Evolutionary conservation across 805 yeast species (phyloP).

Genomic region (Cyberlindnera petersonii): DNA sequence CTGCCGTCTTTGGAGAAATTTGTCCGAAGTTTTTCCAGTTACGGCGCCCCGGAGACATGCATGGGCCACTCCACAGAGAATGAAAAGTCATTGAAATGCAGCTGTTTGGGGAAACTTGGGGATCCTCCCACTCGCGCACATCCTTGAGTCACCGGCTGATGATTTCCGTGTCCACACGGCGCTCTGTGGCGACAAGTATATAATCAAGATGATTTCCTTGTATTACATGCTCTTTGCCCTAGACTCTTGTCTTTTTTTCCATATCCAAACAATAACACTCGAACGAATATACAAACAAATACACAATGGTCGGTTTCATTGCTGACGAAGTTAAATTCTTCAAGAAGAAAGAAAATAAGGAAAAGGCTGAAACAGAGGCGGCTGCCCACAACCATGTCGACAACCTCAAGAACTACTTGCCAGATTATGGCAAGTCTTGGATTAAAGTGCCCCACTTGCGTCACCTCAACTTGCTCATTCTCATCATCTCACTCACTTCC

Average conservation of each 20-base stretch:
- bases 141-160: no score
- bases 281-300: neutral
- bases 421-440: slow-evolving; percentile 31
- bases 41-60: slow-evolving; percentile 13
- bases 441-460: slow-evolving; percentile 35
- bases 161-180: no score
- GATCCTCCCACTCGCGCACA: no score
- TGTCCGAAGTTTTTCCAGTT: slow-evolving; percentile 12
- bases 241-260: neutral
- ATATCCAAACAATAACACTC: neutral
- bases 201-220: slow-evolving; percentile 1
- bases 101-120: neutral
- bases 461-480: slow-evolving; percentile 34
- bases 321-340: slow-evolving; percentile 24
- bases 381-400: slow-evolving; percentile 7
- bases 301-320: slow-evolving; percentile 18
- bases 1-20: no score
- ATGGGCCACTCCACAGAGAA: neutral
- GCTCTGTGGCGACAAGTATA: neutral
- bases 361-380: neutral
- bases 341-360: slow-evolving; percentile 6
- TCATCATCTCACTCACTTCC: slow-evolving; percentile 42
- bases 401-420: slow-evolving; percentile 23
- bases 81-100: slow-evolving; percentile 1
- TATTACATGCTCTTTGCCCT: neutral